These are phyloP conservation scores for Sordariomycetes sp. DNA, from an alignment of 2,329 filamentous ascomycete genomes.

Conservation along the genomic window DNA sequence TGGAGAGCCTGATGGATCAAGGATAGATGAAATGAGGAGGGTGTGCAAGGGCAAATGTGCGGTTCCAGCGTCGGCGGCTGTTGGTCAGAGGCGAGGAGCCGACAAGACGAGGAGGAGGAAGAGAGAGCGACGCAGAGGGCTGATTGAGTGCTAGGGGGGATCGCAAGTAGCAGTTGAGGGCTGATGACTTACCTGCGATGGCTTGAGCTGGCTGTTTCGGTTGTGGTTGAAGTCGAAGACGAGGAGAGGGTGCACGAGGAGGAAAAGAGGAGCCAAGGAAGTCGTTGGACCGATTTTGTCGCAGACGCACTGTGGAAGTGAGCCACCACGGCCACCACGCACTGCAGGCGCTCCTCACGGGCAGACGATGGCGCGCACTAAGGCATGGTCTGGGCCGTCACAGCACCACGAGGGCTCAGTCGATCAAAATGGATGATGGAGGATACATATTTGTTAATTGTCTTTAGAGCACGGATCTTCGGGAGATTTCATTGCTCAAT, in stretches of 20 bases:
- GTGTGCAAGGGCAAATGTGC: background rate
- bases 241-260: conserved; percentile 24
- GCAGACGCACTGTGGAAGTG: conserved; percentile 7
- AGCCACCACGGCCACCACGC: background rate
- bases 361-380: background rate
- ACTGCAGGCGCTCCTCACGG: background rate
- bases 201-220: conserved; percentile 19
- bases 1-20: background rate
- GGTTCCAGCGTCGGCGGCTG: conserved; percentile 1
- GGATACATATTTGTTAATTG: too few species aligned
- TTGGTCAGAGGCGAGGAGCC: background rate
- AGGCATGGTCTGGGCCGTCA: too few species aligned
- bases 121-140: conserved; percentile 8
- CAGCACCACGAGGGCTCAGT: too few species aligned
- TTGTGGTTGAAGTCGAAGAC: conserved; percentile 23
- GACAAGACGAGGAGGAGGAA: conserved; percentile 1
- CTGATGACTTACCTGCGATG: conserved; percentile 27
- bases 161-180: conserved; percentile 24
- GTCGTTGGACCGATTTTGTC: conserved; percentile 31
- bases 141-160: conserved; percentile 18
- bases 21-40: background rate
- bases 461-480: too few species aligned
- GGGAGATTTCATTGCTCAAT: too few species aligned
- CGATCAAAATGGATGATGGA: too few species aligned
- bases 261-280: conserved; percentile 33